phyloP scores from a whole-genome alignment of 176 grass and related monocot genomes.

The Stipa capillata region DNA sequence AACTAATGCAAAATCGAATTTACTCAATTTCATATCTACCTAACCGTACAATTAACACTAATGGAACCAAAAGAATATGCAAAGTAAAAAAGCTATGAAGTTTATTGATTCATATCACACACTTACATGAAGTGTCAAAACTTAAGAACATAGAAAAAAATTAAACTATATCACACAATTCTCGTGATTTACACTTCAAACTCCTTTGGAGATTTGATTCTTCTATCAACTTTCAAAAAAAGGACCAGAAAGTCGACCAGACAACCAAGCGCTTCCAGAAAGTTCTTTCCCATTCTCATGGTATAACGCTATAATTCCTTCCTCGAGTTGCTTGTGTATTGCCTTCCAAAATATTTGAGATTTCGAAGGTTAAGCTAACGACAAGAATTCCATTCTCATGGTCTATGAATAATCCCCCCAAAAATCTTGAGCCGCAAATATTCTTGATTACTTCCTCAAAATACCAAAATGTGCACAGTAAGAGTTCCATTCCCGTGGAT shows the following conservation, averaged over 20 bases:
- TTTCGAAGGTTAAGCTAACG: background rate
- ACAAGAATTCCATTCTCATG: background rate
- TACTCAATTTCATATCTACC: too few species aligned
- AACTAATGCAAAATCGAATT: too few species aligned
- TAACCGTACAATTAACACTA: too few species aligned
- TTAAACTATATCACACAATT: too few species aligned
- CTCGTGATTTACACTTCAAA: background rate
- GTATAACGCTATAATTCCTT: background rate
- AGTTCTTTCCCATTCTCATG: background rate
- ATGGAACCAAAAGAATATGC: too few species aligned
- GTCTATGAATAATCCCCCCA: background rate
- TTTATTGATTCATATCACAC: too few species aligned
- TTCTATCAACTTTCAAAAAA: background rate
- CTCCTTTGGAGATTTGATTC: background rate
- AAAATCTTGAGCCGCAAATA: background rate
- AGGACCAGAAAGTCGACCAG: background rate
- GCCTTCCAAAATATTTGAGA: background rate
- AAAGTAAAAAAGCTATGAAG: too few species aligned
- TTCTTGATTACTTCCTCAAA: background rate
- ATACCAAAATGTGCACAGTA: background rate
- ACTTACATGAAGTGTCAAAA: too few species aligned
- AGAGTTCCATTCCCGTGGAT: background rate
- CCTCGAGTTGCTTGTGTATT: too few species aligned
- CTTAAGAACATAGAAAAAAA: too few species aligned
- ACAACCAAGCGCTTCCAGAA: background rate